Evolutionary conservation across 805 yeast species (phyloP), one percentile per base, ranked within the genome.

Genomic region (Schwanniomyces sp.): DNA sequence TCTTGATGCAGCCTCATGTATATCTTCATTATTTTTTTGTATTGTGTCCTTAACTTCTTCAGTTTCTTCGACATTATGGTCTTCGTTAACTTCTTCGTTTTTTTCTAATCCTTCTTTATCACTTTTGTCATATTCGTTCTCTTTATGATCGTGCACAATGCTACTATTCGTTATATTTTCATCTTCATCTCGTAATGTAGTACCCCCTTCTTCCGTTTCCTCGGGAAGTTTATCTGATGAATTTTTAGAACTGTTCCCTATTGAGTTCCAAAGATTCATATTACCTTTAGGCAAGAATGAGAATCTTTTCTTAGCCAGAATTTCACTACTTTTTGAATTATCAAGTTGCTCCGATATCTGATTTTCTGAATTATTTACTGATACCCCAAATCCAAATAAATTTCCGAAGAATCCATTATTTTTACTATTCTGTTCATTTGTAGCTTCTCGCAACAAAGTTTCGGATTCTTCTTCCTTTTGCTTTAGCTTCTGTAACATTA

Each of bases 391-490:
- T 10, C 70, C 70, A 52, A 68, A 69, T 14, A 69, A 57, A 10
- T 62, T 46, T 34, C 69, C 68, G 42, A 69, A 64, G 45, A 69
- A 62, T 11, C 69, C 66, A 9, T 57, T 51, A 37, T 49, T 54
- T 7, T 62, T 58, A 38, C 51, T 53, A 38, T 51, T 52, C 37
- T 55, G 62, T 25, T 59, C 62, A 11, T 52, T 52, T 11, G 63
- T 60, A 6, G 70, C 70, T 5, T 60, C 57, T 34, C 58, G 53
- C 24, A 70, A 44, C 25, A 61, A 62, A 40, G 56, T 55, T 40
- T 69, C 76, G 44, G 67, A 70, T 48, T 71, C 70, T 47, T 67
- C 74, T 52, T 73, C 77, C 55, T 69, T 71, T 40, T 54, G 51
- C 47, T 60, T 63, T 28, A 72, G 53, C 45, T 71, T 66, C 40